Conservation (phyloP, 2,329 filamentous ascomycete species). For the Ascochyta fabae region DNA sequence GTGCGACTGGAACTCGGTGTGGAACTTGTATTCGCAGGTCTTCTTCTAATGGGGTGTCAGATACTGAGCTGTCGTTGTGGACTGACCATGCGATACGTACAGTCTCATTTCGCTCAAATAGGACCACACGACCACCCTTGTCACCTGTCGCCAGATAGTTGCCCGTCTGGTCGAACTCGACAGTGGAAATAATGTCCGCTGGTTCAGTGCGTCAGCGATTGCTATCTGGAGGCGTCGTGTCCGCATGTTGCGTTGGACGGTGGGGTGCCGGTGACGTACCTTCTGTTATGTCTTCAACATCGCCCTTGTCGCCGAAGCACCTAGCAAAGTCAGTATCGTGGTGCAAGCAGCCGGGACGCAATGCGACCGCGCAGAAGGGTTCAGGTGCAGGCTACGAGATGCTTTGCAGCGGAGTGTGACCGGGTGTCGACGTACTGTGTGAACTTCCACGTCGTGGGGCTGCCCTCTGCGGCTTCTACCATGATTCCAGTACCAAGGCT, state of each 20-base stretch:
- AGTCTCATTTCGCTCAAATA: conserved; percentile 95
- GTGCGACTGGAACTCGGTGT: conserved; percentile 99
- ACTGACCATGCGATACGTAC: conserved; percentile 59
- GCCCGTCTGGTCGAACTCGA: conserved; percentile 88
- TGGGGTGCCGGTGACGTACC: conserved; percentile 59
- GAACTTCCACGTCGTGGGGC: conserved; percentile 98
- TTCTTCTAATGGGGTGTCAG: conserved; percentile 75
- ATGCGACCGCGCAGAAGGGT: conserved; percentile 2
- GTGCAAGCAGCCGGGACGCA: background rate
- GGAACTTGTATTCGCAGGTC: conserved; percentile 99
- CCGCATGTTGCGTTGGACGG: background rate
- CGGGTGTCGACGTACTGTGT: conserved; percentile 76
- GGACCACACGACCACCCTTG: conserved; percentile 83
- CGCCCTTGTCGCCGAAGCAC: conserved; percentile 99
- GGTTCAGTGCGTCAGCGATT: conserved; percentile 19
- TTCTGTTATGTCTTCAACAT: conserved; percentile 99
- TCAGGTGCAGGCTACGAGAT: background rate
- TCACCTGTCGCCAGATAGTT: conserved; percentile 91
- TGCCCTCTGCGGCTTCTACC: conserved; percentile 94
- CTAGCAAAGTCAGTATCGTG: conserved; percentile 57
- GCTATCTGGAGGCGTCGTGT: conserved; percentile 3
- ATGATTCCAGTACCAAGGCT: conserved; percentile 65
- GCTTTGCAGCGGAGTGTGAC: background rate
- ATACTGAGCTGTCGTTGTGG: background rate
- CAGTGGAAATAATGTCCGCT: conserved; percentile 92